phyloP scores from a whole-genome alignment of 768 basidiomycete genomes.

The Psilocybe subaeruginosa region DNA sequence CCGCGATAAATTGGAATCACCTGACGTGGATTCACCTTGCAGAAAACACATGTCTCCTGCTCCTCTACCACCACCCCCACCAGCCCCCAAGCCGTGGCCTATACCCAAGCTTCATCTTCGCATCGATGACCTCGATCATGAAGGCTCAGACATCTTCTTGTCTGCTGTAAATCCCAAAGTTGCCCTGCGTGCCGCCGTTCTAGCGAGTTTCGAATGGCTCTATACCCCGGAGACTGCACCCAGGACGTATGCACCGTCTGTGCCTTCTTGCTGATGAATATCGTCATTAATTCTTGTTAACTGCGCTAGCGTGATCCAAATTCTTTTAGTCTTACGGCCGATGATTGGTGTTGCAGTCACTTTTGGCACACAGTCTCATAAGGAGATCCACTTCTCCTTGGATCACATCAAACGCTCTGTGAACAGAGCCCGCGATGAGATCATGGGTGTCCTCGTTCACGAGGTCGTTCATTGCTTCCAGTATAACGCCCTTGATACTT shows the following conservation, averaged over 20 bases:
- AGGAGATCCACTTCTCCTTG: conserved; percentile 77
- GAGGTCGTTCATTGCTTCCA: conserved; percentile 85
- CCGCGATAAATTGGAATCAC: conserved; percentile 21
- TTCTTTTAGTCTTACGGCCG: conserved; percentile 61
- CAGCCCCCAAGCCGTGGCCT: conserved; percentile 43
- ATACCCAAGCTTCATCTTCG: conserved; percentile 59
- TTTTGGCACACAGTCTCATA: conserved; percentile 52
- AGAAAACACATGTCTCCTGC: conserved; percentile 25
- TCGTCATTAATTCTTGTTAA: conserved; percentile 3
- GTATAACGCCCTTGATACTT: conserved; percentile 60
- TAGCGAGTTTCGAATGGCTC: conserved; percentile 51
- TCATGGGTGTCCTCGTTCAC: conserved; percentile 70
- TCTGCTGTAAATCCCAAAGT: conserved; percentile 45
- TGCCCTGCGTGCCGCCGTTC: conserved; percentile 44
- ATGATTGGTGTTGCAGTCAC: conserved; percentile 79
- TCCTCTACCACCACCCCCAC: conserved; percentile 32
- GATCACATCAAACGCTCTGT: conserved; percentile 55
- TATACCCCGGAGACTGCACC: conserved; percentile 43
- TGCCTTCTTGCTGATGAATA: neutral
- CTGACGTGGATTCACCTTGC: conserved; percentile 14
- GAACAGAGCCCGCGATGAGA: conserved; percentile 56
- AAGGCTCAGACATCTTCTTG: conserved; percentile 61
- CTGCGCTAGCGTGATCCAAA: conserved; percentile 47
- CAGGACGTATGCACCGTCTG: conserved; percentile 31
- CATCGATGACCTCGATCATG: conserved; percentile 61